Conservation (phyloP, 768 basidiomycete genomes). For the Pleurotus salmoneostramineus region DNA sequence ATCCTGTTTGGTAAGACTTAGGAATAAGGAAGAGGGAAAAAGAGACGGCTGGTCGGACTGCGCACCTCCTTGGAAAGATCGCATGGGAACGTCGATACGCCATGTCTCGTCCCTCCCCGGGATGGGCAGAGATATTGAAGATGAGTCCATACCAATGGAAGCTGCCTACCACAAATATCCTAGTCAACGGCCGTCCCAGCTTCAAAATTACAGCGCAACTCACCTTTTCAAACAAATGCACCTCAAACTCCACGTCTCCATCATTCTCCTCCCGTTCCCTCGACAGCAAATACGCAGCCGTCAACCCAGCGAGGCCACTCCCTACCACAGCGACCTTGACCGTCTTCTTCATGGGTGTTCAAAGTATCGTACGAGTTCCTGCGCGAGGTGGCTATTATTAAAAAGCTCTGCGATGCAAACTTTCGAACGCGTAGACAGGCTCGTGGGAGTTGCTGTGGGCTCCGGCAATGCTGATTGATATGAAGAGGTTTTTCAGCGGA, state of each 20-base stretch:
- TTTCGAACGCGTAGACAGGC: too few relatives aligned
- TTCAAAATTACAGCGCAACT: slow-evolving; percentile 13
- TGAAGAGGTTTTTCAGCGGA: too few relatives aligned
- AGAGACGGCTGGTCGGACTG: not conserved
- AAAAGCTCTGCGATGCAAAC: not conserved
- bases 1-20: slow-evolving; percentile 39
- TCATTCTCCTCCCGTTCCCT: slow-evolving; percentile 20
- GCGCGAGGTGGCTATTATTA: not conserved
- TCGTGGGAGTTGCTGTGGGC: not conserved
- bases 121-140: slow-evolving; percentile 45
- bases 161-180: slow-evolving; percentile 34
- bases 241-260: slow-evolving; percentile 48
- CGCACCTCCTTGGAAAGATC: slow-evolving; percentile 76
- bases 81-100: slow-evolving; percentile 77
- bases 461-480: too few relatives aligned
- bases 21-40: not conserved
- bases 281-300: slow-evolving; percentile 57
- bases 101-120: slow-evolving; percentile 34
- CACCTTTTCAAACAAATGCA: slow-evolving; percentile 76
- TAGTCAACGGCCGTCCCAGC: slow-evolving; percentile 3
- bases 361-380: not conserved
- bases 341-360: slow-evolving; percentile 25
- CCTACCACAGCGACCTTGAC: slow-evolving; percentile 70
- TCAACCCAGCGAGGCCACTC: slow-evolving; percentile 70
- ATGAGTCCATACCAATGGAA: slow-evolving; percentile 65